Evolutionary conservation across 305 asterid genomes (phyloP).

Genomic region (Andrographis paniculata): DNA sequence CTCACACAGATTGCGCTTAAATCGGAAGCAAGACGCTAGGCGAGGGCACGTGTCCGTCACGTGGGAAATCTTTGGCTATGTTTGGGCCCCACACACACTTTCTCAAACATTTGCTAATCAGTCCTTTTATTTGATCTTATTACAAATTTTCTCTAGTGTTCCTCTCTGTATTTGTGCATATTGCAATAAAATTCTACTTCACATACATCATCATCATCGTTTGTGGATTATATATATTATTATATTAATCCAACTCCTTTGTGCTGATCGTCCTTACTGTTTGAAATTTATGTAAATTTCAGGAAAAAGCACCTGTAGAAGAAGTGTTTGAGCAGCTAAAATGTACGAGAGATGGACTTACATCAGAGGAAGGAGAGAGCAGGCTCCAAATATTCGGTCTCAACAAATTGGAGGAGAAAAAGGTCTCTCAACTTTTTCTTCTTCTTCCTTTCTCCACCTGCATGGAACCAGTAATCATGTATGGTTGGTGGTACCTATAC

Average conservation of each 20-base stretch:
- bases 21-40: slow-evolving; percentile 16
- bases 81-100: no score
- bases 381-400: slow-evolving; percentile 43
- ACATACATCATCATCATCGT: no score
- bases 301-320: slow-evolving; percentile 44
- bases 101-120: no score
- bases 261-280: no score
- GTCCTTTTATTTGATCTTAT: no score
- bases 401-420: slow-evolving; percentile 52
- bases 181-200: no score
- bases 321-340: slow-evolving; percentile 50
- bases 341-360: slow-evolving; percentile 40
- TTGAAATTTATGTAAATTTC: no score
- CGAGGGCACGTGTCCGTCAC: slow-evolving; percentile 9
- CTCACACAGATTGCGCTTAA: slow-evolving; percentile 13
- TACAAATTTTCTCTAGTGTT: no score
- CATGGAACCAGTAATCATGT: slow-evolving; percentile 2
- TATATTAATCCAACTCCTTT: no score
- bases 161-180: no score
- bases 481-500: slow-evolving; percentile 3
- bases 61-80: no score
- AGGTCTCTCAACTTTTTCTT: slow-evolving; percentile 19
- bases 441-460: not conserved
- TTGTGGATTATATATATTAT: no score
- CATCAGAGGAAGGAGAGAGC: slow-evolving; percentile 42